Evolutionary conservation across 495 filamentous ascomycete genomes (phyloP).

Genomic region (Venustampulla echinocandica): DNA sequence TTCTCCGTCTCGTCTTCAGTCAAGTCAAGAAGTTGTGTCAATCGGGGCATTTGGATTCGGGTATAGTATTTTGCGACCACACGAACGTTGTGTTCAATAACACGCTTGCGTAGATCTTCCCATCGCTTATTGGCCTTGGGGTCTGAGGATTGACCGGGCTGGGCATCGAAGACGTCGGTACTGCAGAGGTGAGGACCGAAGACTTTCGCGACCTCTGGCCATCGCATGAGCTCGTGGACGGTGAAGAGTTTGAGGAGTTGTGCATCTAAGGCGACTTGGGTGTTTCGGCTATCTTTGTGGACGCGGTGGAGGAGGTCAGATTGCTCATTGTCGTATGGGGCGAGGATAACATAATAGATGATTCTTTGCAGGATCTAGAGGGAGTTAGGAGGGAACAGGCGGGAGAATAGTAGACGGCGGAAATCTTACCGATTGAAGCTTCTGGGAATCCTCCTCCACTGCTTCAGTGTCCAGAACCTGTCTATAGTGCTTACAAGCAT

Average conservation of each 20-base stretch:
- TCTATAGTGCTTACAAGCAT: constrained; percentile 93
- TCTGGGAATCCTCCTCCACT: constrained; percentile 77
- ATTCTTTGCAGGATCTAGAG: constrained; percentile 75
- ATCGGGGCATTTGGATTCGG: constrained; percentile 79
- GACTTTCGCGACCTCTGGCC: constrained; percentile 79
- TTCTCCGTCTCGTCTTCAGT: constrained; percentile 93
- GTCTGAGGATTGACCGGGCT: constrained; percentile 52
- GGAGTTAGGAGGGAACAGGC: constrained; percentile 22
- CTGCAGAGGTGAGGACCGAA: constrained; percentile 83
- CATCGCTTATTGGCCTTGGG: constrained; percentile 73
- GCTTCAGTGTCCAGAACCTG: constrained; percentile 93
- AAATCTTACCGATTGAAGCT: constrained; percentile 67
- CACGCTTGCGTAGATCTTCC: constrained; percentile 91
- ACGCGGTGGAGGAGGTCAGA: constrained; percentile 94
- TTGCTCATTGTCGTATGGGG: constrained; percentile 97
- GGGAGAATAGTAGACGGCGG: background rate
- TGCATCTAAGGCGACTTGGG: constrained; percentile 62
- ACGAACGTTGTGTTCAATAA: constrained; percentile 98
- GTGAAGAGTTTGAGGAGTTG: constrained; percentile 89
- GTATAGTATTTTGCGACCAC: constrained; percentile 99
- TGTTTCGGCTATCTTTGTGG: constrained; percentile 58
- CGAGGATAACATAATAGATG: constrained; percentile 93
- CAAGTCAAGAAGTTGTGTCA: constrained; percentile 84
- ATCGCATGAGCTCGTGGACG: constrained; percentile 93
- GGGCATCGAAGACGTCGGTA: constrained; percentile 78